These are phyloP conservation scores for Capsicum pubescens DNA, from an alignment of 257 asterid species.

Conservation along the genomic window DNA sequence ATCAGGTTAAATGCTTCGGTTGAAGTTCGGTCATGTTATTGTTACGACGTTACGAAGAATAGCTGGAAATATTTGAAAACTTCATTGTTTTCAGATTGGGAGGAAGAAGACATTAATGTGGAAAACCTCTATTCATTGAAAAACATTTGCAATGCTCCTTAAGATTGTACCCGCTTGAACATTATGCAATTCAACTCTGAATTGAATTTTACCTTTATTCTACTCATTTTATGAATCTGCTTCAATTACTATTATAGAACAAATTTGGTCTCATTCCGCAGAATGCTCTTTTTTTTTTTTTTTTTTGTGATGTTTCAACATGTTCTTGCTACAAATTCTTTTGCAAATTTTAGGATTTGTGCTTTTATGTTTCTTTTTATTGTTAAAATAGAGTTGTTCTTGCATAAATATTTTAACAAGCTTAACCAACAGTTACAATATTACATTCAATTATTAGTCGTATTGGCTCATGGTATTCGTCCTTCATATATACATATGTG, in stretches of 20 bases:
- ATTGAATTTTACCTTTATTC: background rate
- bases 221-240: background rate
- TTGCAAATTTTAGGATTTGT: slow-evolving; percentile 1
- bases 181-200: background rate
- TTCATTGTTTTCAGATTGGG: background rate
- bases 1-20: background rate
- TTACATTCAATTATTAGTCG: background rate
- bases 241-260: background rate
- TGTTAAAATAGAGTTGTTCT: no score
- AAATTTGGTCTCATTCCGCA: background rate
- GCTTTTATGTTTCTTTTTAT: background rate
- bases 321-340: background rate
- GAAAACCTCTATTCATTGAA: background rate
- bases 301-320: background rate
- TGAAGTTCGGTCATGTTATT: background rate
- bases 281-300: background rate
- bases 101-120: background rate
- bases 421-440: no score
- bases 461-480: background rate
- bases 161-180: no score
- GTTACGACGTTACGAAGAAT: background rate
- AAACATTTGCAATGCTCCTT: background rate
- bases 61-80: background rate
- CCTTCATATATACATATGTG: no score
- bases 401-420: background rate